Evolutionary conservation across 441 rosid species (phyloP).

Genomic region (Omphalea diandra): DNA sequence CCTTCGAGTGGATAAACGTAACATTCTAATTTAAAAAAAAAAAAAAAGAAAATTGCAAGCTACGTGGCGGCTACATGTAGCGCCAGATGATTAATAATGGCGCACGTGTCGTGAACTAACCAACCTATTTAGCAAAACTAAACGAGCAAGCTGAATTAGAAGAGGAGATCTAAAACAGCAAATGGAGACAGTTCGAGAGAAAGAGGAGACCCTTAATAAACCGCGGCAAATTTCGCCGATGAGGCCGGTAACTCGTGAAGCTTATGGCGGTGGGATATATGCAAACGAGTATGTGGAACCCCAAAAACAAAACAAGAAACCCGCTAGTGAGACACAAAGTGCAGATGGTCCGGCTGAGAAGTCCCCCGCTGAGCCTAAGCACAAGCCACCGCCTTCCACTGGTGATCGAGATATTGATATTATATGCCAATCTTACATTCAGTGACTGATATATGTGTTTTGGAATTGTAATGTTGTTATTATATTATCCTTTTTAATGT

Average conservation of each 20-base stretch:
- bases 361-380: constrained; percentile 36
- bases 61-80: neutral
- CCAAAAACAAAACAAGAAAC: constrained; percentile 29
- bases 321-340: constrained; percentile 60
- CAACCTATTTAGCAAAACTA: neutral
- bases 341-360: constrained; percentile 52
- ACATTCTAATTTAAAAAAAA: too few species aligned
- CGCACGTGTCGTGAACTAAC: neutral
- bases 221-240: constrained; percentile 43
- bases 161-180: too few species aligned
- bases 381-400: constrained; percentile 51
- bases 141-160: neutral
- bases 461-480: neutral
- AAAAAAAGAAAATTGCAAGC: neutral
- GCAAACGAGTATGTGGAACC: constrained; percentile 21
- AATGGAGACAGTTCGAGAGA: constrained; percentile 34
- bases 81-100: neutral
- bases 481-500: too few species aligned
- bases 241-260: constrained; percentile 51
- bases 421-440: constrained; percentile 67
- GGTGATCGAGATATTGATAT: constrained; percentile 61
- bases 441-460: constrained; percentile 20
- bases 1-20: neutral
- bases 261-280: constrained; percentile 67
- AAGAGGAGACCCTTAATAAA: constrained; percentile 27